Percentiles rank a stretch among this genome's conserved stretches.
Evolutionary conservation across 2,329 filamentous ascomycete genomes (phyloP).

Genomic region (Mycosphaerelloides madeirae): DNA sequence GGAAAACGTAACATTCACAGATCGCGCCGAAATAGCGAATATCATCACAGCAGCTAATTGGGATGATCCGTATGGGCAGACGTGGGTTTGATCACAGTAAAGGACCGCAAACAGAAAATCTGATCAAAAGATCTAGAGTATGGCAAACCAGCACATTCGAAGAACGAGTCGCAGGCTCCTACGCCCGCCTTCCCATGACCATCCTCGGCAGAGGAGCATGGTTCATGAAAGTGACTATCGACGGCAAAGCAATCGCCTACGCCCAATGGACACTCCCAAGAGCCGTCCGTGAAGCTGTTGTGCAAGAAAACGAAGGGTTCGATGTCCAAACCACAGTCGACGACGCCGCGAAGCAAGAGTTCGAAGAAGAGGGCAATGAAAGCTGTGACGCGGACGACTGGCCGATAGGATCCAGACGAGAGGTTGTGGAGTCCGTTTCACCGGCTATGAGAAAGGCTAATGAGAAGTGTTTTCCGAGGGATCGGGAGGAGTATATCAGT

Average conservation of each 20-base stretch:
- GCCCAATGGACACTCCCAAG: neutral
- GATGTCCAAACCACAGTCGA: neutral
- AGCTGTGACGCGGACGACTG: neutral
- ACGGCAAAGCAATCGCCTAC: neutral
- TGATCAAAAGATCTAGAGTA: neutral
- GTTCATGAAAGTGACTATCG: neutral
- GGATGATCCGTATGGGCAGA: neutral
- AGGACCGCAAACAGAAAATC: neutral
- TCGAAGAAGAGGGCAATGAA: neutral
- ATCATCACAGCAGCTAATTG: neutral
- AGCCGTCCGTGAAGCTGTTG: neutral
- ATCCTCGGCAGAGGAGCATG: neutral
- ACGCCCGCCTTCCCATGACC: neutral
- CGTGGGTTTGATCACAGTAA: neutral
- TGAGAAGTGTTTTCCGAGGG: neutral
- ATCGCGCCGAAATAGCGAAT: neutral
- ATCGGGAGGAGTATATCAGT: conserved; percentile 3
- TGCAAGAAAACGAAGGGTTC: neutral
- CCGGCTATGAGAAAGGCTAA: neutral
- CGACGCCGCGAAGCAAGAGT: neutral
- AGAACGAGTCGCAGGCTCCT: neutral
- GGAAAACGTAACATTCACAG: neutral
- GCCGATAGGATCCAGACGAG: neutral
- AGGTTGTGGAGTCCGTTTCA: neutral
- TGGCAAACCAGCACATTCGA: neutral